Evolutionary conservation across 2,329 filamentous ascomycete genomes (phyloP).

Genomic region (Xylariaceae sp.): DNA sequence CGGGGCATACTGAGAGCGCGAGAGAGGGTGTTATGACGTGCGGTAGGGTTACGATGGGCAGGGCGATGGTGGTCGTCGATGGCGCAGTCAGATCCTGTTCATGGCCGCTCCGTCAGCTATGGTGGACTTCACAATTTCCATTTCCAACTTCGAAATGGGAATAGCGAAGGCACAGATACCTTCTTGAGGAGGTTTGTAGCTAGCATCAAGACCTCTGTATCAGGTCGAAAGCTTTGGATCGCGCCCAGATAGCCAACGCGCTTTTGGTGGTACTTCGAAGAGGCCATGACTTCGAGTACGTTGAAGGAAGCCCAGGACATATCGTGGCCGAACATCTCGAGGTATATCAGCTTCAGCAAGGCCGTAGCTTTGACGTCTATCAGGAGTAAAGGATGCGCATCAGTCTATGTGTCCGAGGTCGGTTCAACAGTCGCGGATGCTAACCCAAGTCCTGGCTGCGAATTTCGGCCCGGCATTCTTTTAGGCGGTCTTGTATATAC

Average conservation of each 20-base stretch:
- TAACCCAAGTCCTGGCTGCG: conserved; percentile 86
- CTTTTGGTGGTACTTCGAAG: conserved; percentile 89
- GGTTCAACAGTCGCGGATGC: conserved; percentile 28
- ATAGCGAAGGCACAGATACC: conserved; percentile 36
- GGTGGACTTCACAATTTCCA: too few relatives aligned
- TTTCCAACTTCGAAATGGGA: background rate
- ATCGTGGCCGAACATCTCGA: conserved; percentile 98
- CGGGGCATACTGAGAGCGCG: conserved; percentile 80
- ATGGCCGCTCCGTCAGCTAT: too few relatives aligned
- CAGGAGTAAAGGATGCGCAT: conserved; percentile 15
- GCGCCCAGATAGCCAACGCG: conserved; percentile 91
- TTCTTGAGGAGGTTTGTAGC: conserved; percentile 97
- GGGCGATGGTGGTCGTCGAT: conserved; percentile 68
- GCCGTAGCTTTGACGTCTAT: conserved; percentile 92
- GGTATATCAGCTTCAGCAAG: conserved; percentile 89
- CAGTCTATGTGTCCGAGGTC: background rate
- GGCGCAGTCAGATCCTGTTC: conserved; percentile 71
- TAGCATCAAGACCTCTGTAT: conserved; percentile 96
- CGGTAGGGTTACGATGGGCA: conserved; percentile 85
- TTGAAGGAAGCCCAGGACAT: conserved; percentile 99
- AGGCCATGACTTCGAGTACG: conserved; percentile 98
- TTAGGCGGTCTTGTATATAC: conserved; percentile 88
- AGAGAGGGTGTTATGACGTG: conserved; percentile 91
- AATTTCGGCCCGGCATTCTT: conserved; percentile 93
- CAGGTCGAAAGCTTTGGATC: conserved; percentile 89